Conservation (phyloP, 1,139 yeast genomes). For the Saccharomycopsis crataegensis region DNA sequence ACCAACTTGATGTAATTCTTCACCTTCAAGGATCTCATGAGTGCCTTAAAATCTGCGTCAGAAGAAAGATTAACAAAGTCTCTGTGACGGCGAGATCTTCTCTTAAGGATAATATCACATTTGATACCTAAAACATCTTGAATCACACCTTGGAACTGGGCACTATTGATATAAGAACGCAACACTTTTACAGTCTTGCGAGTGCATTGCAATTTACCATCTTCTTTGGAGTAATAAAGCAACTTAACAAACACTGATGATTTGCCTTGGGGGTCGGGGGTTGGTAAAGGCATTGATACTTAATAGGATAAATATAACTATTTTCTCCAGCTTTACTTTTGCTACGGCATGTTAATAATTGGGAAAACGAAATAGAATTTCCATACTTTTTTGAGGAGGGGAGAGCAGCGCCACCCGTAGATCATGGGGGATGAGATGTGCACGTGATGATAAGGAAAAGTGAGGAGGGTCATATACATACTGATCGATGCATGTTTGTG, state of each 20-base stretch:
- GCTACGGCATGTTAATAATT: no score
- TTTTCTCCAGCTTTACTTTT: no score
- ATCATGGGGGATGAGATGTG: no score
- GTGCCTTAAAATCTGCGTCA: slow-evolving; percentile 37
- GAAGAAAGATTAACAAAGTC: slow-evolving; percentile 36
- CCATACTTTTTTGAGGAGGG: no score
- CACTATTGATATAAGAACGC: slow-evolving; percentile 40
- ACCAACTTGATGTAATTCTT: slow-evolving; percentile 27
- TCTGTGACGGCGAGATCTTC: slow-evolving; percentile 41
- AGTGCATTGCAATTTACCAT: slow-evolving; percentile 45
- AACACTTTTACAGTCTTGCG: slow-evolving; percentile 33
- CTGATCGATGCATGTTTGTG: no score
- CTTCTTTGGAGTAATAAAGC: slow-evolving; percentile 28
- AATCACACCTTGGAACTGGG: slow-evolving; percentile 45
- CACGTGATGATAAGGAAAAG: no score
- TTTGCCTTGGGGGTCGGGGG: not conserved
- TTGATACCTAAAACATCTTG: slow-evolving; percentile 47
- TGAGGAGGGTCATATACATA: no score
- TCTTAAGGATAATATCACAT: slow-evolving; percentile 18
- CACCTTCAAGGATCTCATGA: slow-evolving; percentile 37
- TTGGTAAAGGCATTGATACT: no score
- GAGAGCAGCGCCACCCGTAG: no score
- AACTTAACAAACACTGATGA: slow-evolving; percentile 7
- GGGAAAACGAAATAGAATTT: no score
- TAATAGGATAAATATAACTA: no score